A percentile compares a stretch with the other conserved stretches of the same genome.
These are phyloP conservation scores for Trichaptum fuscoviolaceum DNA, from an alignment of 768 basidiomycete genomes.

Conservation along the genomic window DNA sequence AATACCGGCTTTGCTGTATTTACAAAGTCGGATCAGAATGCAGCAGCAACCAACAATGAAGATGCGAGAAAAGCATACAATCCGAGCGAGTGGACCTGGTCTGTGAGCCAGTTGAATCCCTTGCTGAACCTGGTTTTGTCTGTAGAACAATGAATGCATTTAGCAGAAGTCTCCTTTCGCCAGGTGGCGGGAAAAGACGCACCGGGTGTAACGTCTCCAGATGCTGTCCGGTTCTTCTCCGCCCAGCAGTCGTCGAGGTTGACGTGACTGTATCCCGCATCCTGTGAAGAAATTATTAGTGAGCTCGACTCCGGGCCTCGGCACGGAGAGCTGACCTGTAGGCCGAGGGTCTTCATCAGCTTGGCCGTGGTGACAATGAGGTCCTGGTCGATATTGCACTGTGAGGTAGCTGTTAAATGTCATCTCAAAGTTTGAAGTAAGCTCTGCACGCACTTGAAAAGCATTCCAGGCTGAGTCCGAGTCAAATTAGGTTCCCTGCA, in stretches of 20 bases:
- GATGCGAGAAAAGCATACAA: conserved; percentile 35
- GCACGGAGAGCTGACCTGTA: conserved; percentile 32
- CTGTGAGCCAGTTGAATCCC: conserved; percentile 53
- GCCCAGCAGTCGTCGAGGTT: conserved; percentile 67
- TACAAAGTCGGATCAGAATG: not conserved
- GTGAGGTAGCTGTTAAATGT: conserved; percentile 1
- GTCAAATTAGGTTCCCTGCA: conserved; percentile 7
- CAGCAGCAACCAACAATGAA: not conserved
- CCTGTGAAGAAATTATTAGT: conserved; percentile 28
- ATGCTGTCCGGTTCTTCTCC: conserved; percentile 44
- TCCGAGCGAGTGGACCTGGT: conserved; percentile 49
- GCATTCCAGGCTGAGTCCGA: conserved; percentile 57
- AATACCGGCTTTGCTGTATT: conserved; percentile 52
- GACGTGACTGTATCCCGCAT: conserved; percentile 52
- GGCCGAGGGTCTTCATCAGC: conserved; percentile 46
- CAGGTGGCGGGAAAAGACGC: conserved; percentile 13
- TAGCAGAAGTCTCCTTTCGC: not conserved
- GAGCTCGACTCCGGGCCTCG: not conserved
- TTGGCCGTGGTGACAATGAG: conserved; percentile 45
- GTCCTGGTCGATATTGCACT: conserved; percentile 57
- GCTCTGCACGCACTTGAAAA: conserved; percentile 41
- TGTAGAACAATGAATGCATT: conserved; percentile 23
- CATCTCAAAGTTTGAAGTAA: not conserved
- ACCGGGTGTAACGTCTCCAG: conserved; percentile 57
- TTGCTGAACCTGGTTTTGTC: conserved; percentile 48